A percentile compares a stretch with the other conserved stretches of the same genome.
Evolutionary conservation across 2,329 filamentous ascomycete genomes (phyloP).

Genomic region (Thelonectria discophora): DNA sequence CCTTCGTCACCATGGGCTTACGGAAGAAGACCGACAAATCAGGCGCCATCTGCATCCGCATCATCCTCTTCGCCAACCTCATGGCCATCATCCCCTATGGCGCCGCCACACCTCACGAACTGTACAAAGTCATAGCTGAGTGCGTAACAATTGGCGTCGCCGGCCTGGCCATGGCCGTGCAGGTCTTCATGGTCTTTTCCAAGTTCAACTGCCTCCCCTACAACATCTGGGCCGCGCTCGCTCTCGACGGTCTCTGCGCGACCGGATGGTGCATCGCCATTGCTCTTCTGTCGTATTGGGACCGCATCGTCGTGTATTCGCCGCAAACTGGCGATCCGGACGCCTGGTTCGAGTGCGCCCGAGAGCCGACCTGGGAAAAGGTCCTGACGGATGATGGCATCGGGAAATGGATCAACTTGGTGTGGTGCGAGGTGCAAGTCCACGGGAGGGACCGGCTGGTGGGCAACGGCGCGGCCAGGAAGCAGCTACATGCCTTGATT

Average conservation of each 20-base stretch:
- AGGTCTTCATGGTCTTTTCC: not conserved
- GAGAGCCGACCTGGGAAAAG: not conserved
- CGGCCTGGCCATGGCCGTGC: constrained; percentile 1
- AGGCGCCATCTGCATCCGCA: not conserved
- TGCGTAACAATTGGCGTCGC: not conserved
- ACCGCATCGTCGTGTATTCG: not conserved
- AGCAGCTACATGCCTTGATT: constrained; percentile 9
- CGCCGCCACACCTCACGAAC: not conserved
- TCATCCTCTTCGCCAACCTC: constrained; percentile 3
- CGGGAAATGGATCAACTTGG: constrained; percentile 5
- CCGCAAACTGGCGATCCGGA: not conserved
- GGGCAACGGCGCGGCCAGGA: constrained; percentile 7
- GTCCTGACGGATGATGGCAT: constrained; percentile 3
- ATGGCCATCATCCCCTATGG: not conserved
- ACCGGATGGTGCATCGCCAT: constrained; percentile 1
- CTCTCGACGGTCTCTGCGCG: constrained; percentile 1
- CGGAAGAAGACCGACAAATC: not conserved
- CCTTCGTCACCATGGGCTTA: too few species aligned
- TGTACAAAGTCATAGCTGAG: constrained; percentile 7
- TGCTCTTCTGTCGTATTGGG: constrained; percentile 3
- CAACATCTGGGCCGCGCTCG: not conserved
- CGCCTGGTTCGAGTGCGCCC: not conserved
- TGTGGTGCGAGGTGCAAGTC: constrained; percentile 10
- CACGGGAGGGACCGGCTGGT: constrained; percentile 1
- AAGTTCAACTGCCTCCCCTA: not conserved